Conservation (phyloP, 805 yeast species). For the Cyberlindnera subsufficiens region DNA sequence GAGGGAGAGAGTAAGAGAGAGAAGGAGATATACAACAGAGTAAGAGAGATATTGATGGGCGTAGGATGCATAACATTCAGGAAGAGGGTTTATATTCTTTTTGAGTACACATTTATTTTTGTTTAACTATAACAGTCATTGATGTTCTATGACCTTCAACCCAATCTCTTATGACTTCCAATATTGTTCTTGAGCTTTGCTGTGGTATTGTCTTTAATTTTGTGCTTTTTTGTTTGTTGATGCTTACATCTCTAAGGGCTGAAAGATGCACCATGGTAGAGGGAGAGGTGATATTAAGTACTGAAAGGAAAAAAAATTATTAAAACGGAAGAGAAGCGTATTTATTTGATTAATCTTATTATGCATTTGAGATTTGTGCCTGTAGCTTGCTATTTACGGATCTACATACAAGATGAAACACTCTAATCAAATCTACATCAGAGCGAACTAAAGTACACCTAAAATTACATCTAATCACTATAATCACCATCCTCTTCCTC, state of each 20-base stretch:
- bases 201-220: no score
- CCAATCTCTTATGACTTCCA: background rate
- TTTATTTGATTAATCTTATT: slow-evolving; percentile 11
- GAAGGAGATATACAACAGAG: background rate
- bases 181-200: no score
- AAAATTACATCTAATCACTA: slow-evolving; percentile 11
- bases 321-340: background rate
- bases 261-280: no score
- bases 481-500: slow-evolving; percentile 24
- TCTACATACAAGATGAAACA: no score
- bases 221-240: no score
- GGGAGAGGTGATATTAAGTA: background rate
- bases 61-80: no score
- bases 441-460: no score
- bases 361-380: slow-evolving; percentile 6
- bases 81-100: no score
- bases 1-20: background rate
- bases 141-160: no score
- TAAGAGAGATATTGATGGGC: background rate
- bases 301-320: background rate
- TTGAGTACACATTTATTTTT: background rate
- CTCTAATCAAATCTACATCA: background rate
- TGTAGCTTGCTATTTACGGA: no score
- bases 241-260: no score
- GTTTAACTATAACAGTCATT: background rate